phyloP scores from a whole-genome alignment of 2,329 filamentous ascomycete genomes.

The Botrytis tulipae region DNA sequence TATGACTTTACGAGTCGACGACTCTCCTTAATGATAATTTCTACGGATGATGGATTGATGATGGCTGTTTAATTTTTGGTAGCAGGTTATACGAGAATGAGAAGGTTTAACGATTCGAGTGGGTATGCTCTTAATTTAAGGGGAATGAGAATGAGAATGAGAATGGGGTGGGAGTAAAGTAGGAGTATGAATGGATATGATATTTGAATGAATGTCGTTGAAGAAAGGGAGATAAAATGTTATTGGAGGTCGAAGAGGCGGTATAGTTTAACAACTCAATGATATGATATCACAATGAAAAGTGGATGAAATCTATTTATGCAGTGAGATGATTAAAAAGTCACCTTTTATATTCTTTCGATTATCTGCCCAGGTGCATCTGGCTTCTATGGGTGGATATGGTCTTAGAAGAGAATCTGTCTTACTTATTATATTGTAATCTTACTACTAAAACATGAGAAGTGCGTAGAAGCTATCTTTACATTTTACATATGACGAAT shows the following conservation, averaged over 20 bases:
- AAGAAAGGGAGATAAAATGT: background rate
- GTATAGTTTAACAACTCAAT: background rate
- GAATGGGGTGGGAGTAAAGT: too few relatives aligned
- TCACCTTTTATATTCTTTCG: background rate
- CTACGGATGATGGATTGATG: background rate
- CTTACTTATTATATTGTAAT: too few relatives aligned
- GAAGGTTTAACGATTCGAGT: background rate
- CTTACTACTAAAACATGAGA: too few relatives aligned
- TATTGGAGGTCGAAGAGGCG: background rate
- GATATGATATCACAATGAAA: background rate
- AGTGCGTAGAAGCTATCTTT: too few relatives aligned
- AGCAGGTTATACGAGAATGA: background rate
- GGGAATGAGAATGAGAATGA: background rate
- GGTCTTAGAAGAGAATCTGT: background rate
- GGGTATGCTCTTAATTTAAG: background rate
- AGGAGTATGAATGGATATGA: background rate
- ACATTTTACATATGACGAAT: too few relatives aligned
- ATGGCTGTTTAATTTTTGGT: background rate
- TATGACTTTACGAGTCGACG: constrained; percentile 1
- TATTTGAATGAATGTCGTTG: background rate
- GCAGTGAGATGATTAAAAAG: fast-evolving
- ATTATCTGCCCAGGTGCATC: background rate
- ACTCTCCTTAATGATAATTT: background rate
- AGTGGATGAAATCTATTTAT: background rate
- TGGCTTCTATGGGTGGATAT: background rate